These are phyloP conservation scores for Populus ilicifolia DNA, from an alignment of 345 rosid genomes.

Conservation along the genomic window DNA sequence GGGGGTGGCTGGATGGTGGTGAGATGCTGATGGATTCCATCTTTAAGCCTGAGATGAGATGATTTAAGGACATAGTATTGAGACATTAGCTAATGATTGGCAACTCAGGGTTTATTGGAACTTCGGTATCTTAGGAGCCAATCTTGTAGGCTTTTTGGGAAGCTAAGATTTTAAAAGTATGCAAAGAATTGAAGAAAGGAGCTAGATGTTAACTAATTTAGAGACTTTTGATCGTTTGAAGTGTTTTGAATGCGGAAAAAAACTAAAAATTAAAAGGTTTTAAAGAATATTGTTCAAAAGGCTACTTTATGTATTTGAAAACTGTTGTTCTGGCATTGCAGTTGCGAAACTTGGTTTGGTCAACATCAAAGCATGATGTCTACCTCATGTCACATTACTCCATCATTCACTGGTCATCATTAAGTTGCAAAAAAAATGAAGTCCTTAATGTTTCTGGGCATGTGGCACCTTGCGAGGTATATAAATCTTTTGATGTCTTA, in stretches of 20 bases:
- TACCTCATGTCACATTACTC: conserved; percentile 56
- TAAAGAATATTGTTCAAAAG: background rate
- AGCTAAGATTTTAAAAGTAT: background rate
- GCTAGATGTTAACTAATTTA: background rate
- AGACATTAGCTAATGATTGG: background rate
- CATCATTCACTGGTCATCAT: conserved; percentile 54
- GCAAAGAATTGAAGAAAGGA: background rate
- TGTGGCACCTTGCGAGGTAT: conserved; percentile 51
- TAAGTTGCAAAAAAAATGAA: conserved; percentile 46
- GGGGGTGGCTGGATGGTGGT: background rate
- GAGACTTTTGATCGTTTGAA: background rate
- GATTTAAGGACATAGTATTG: background rate
- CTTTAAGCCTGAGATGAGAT: too few species aligned
- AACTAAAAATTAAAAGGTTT: background rate
- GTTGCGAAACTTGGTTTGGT: conserved; percentile 60
- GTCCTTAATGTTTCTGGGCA: conserved; percentile 57
- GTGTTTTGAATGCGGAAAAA: background rate
- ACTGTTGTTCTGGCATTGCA: conserved; percentile 19
- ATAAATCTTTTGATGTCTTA: background rate
- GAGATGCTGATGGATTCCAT: too few species aligned
- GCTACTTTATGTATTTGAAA: background rate
- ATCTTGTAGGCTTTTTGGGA: background rate
- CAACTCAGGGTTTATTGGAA: background rate
- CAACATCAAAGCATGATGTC: conserved; percentile 57
- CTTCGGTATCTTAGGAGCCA: background rate